Evolutionary conservation across 345 rosid genomes (phyloP).

Genomic region (Citrus unshiu): DNA sequence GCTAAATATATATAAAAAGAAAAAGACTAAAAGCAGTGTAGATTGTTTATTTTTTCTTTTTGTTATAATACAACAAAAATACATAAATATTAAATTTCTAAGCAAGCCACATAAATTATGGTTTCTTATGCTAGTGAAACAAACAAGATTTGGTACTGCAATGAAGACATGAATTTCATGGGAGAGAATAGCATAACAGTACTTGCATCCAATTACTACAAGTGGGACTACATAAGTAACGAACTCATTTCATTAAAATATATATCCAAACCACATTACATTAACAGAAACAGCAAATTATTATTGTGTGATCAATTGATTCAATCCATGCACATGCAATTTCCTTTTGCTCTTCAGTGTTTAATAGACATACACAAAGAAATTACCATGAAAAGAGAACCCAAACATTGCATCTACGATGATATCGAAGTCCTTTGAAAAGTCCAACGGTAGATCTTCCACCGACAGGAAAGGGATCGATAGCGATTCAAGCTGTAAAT

Average conservation of each 20-base stretch:
- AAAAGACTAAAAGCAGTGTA: background rate
- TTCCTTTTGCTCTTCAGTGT: background rate
- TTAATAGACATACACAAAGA: background rate
- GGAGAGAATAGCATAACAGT: background rate
- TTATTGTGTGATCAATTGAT: background rate
- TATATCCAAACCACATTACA: background rate
- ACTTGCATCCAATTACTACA: background rate
- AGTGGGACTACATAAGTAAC: background rate
- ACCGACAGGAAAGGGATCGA: constrained; percentile 67
- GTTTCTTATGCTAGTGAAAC: background rate
- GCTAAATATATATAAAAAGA: background rate
- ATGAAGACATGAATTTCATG: background rate
- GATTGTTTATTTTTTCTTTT: background rate
- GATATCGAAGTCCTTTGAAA: constrained; percentile 68
- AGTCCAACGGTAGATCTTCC: constrained; percentile 62
- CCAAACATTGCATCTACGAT: constrained; percentile 87
- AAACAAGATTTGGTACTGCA: background rate
- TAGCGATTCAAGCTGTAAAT: constrained; percentile 74
- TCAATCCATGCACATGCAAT: background rate
- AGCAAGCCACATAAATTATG: background rate
- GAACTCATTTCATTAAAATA: background rate
- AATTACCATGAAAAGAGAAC: constrained; percentile 91
- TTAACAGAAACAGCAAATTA: background rate
- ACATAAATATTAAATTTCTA: background rate
- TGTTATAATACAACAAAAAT: background rate